These are phyloP conservation scores for Crithidia expoeki DNA, from an alignment of 208 protist species.

Conservation along the genomic window DNA sequence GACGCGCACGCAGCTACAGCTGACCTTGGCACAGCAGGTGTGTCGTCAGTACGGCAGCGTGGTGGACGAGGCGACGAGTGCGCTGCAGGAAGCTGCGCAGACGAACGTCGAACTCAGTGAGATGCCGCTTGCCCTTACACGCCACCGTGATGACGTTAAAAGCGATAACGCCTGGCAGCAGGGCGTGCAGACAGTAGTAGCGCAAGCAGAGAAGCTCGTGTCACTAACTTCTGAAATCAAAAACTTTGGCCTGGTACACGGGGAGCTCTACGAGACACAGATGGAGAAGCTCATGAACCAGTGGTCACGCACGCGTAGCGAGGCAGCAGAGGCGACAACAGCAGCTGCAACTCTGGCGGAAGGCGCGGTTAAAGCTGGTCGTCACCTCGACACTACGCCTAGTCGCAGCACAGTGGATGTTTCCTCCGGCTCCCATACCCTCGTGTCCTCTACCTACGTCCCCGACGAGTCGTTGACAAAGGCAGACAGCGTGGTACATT, in stretches of 20 bases:
- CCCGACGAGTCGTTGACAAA: constrained; percentile 4
- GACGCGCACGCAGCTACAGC: constrained; percentile 44
- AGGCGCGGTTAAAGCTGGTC: not conserved
- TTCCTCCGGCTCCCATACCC: not conserved
- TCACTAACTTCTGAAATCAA: constrained; percentile 1
- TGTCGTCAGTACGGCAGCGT: constrained; percentile 19
- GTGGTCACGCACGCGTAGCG: constrained; percentile 16
- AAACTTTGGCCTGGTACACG: constrained; percentile 18
- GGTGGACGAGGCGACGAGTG: constrained; percentile 26
- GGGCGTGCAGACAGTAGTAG: constrained; percentile 15
- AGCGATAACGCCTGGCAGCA: not conserved
- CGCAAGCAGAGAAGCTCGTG: constrained; percentile 19
- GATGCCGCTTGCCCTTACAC: not conserved
- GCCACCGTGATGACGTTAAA: too few species aligned
- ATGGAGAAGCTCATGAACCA: constrained; percentile 23
- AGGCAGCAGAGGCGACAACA: not conserved
- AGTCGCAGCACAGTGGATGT: not conserved
- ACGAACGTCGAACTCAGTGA: constrained; percentile 25
- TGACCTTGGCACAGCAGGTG: constrained; percentile 28
- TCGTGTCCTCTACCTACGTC: constrained; percentile 19
- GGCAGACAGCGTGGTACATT: constrained; percentile 2
- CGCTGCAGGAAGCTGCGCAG: constrained; percentile 28
- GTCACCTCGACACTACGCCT: too few species aligned
- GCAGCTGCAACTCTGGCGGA: too few species aligned
- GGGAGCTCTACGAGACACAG: constrained; percentile 25